Base-by-base conservation (phyloP, 352 stramenopile species). In the Phytopythium ostracodes region DNA sequence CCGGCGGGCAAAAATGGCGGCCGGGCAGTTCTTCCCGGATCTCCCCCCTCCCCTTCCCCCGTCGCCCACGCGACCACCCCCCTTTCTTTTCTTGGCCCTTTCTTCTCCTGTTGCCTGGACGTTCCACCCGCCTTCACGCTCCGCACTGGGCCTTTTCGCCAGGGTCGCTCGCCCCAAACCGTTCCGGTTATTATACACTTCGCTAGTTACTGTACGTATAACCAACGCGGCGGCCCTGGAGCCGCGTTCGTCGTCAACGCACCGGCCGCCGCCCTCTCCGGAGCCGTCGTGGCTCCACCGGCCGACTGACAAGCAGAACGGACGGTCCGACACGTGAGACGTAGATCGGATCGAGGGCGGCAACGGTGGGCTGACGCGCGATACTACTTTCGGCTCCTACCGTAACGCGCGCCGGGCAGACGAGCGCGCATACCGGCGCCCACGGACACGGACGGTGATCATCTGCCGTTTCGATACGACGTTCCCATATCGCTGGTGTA, bases 331-430 rank as follows among this genome's bases (percentile, higher is more conserved):
- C 44, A 31, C 38, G 14, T 44, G 38, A 44, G 38, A 18, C 44
- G 44, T 11, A 47, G 42, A 47, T 47, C 20, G 42, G 42, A 22
- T 47, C 44, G 44, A n/a, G 22, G 44, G 42, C 42, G 42, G 42
- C 42, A 24, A 49, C 42, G 42, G 42, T 49, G 42, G 38, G 42
- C 46, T 55, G 49, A 38, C 49, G n/a, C 17, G 22, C 24, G 25
- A 36, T 55, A 33, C 57, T 54, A 71, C 64, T 68, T 62, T 74
- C 42, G 53, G 62, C 60, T 52, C n/a, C 44, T 53, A 68, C 29
- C 24, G 67, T 73, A 62, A 10, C 8, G 64, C 53, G 65, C 64
- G 64, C 36, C 14, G 5, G 55, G 65, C 65, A 64, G 60, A 44
- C 63, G 63, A 60, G 64, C 69, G 52, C 65, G 70, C 65, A 68